phyloP scores from a whole-genome alignment of 768 basidiomycete genomes.

The Auriscalpium microsporum region DNA sequence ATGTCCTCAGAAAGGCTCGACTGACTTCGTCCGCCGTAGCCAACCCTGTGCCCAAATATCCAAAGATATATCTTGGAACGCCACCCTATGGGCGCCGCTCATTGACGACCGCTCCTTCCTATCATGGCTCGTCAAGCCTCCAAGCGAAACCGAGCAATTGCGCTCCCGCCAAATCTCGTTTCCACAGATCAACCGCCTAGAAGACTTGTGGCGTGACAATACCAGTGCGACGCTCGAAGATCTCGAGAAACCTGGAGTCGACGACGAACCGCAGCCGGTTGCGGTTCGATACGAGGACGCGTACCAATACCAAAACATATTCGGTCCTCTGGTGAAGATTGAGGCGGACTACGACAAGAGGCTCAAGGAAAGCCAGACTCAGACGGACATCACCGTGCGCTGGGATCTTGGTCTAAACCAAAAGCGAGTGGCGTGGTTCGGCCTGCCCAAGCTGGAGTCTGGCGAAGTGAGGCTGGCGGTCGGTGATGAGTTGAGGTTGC shows the following conservation, averaged over 20 bases:
- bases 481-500: slow-evolving; percentile 87
- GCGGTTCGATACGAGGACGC: slow-evolving; percentile 92
- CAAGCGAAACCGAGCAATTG: slow-evolving; percentile 91
- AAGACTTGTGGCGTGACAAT: slow-evolving; percentile 97
- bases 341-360: slow-evolving; percentile 99
- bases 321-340: slow-evolving; percentile 98
- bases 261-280: slow-evolving; percentile 94
- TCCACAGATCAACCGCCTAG: slow-evolving; percentile 92
- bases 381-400: slow-evolving; percentile 89
- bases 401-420: slow-evolving; percentile 99
- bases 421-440: slow-evolving; percentile 98
- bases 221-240: slow-evolving; percentile 92
- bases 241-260: slow-evolving; percentile 93
- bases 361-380: slow-evolving; percentile 96
- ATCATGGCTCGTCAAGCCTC: slow-evolving; percentile 98
- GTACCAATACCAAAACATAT: slow-evolving; percentile 99
- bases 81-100: slow-evolving; percentile 93
- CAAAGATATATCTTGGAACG: slow-evolving; percentile 98
- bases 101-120: slow-evolving; percentile 98
- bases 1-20: background rate
- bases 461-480: slow-evolving; percentile 96
- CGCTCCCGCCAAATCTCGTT: slow-evolving; percentile 96
- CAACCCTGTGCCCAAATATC: slow-evolving; percentile 98
- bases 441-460: slow-evolving; percentile 92
- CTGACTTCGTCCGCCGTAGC: slow-evolving; percentile 30